Conservation (phyloP, 2,329 filamentous ascomycete species). For the Colletotrichum acutatum region DNA sequence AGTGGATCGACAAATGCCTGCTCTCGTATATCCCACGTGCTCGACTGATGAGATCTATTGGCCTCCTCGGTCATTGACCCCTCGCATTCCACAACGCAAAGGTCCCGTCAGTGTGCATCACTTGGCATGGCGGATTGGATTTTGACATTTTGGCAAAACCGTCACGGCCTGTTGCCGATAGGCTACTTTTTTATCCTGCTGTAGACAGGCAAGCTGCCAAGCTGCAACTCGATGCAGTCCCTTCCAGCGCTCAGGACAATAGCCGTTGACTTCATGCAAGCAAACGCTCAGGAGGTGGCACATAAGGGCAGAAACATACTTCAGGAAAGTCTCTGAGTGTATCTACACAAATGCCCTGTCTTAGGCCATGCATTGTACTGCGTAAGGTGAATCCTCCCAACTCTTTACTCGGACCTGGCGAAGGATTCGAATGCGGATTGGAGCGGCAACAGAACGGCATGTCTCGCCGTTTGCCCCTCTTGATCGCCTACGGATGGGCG, state of each 20-base stretch:
- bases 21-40: slow-evolving; percentile 28
- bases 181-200: not conserved
- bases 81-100: not conserved
- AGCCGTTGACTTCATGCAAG: not conserved
- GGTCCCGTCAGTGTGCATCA: slow-evolving; percentile 19
- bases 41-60: slow-evolving; percentile 17
- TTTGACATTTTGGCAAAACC: not conserved
- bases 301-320: not conserved
- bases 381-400: not conserved
- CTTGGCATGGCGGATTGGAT: not conserved
- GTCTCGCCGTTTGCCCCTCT: not conserved
- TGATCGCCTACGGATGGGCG: not conserved
- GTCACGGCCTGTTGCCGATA: slow-evolving; percentile 28
- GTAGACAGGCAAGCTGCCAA: slow-evolving; percentile 25
- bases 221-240: not conserved
- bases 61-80: not conserved
- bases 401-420: not conserved
- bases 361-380: not conserved
- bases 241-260: not conserved
- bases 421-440: not conserved
- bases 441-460: slow-evolving; percentile 16
- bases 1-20: slow-evolving; percentile 29
- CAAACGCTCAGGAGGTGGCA: not conserved
- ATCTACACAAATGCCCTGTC: not conserved
- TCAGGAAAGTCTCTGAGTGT: not conserved